Evolutionary conservation across 495 filamentous ascomycete genomes (phyloP), one percentile per base, ranked within the genome.

Genomic region (Bacidia gigantensis): DNA sequence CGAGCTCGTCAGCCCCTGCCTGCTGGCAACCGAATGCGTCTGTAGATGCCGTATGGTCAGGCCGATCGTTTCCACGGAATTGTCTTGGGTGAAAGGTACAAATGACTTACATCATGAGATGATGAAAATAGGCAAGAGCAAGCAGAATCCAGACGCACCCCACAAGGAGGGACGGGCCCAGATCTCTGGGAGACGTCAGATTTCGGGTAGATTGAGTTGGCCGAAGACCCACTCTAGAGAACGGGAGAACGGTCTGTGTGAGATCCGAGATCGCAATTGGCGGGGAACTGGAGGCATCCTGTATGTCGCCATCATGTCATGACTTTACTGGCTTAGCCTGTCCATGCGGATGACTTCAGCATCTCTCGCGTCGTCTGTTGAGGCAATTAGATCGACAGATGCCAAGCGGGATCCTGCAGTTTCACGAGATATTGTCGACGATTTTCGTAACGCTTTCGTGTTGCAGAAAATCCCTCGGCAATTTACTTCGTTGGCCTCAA

Each of bases 161-260:
- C 41, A 40, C 17, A 50, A 21, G 32, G 40, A 46, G 44, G 44
- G 44, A 39, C 49, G 51, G 23, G 11, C 22, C 20, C 2, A 55
- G 53, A 53, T 48, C n/a, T 17, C 29, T 41, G 47, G 38, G 23
- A 40, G 22, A 49, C 54, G 39, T 40, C 43, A 61, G 54, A 61
- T 61, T 48, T 61, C 56, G 59, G 59, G 51, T 61, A 61, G 59
- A 59, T 61, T 59, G 59, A 52, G 56, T 59, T 59, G 3, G 11
- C 3, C 40, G 20, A 14, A n/a, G 35, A 12, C 40, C 11, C 48
- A 42, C 29, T 35, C 14, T 35, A 5, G 29, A 35, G 29, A 35
- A 35, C 40, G 11, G n/a, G n/a, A n/a, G n/a, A n/a, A n/a, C n/a
- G n/a, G n/a, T 55, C 12, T 39, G n/a, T 32, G 29, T 25, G 26